Evolutionary conservation across 148 eudicot genomes (phyloP), one percentile per base, ranked within the genome.

Genomic region (Rheum nobile): DNA sequence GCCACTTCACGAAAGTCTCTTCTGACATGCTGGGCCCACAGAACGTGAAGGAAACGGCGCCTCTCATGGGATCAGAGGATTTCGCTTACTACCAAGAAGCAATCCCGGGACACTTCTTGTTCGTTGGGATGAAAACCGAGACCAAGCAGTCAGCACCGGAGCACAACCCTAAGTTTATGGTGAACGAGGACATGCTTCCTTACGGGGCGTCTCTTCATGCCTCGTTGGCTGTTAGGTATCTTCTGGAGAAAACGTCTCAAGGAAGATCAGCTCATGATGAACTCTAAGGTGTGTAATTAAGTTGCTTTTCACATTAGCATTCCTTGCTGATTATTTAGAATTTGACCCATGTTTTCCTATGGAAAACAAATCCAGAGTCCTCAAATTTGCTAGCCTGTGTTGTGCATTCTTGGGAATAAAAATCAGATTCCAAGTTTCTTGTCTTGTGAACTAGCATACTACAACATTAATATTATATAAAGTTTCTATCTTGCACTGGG

Each of bases 51-150:
- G 90, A 90, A 47, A 87, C 84, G 78, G 80, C 75, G 29, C 96
- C 93, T 24, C 48, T 91, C 28, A 90, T 88, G 85, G 99, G 96
- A 34, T 82, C 97, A 0, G 99, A 95, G 81, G 99, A 95, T 77
- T 95, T 95, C 47, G 80, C 97, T 19, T 90, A 86, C 48, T 95
- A 83, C 79, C 97, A 87, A 79, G 97, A 95, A 75, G 78, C 42
- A 2, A 83, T 92, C 31, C 97, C 97, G 0, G 99, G 97, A 47
- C 83, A 85, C 80, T 87, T 91, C 80, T 90, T 77, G 81, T 90
- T 91, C 67, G 82, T 95, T 0, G 99, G 97, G 17, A 79, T 90
- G 88, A 83, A 86, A 68, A 81, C 83, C 63, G 94, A 88, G 78
- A 83, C 14, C 71, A 34, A 21, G 84, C 80, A 74, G 72, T 14